These are phyloP conservation scores for Solanum corneliomulleri DNA, from an alignment of 257 asterid genomes.

Conservation along the genomic window DNA sequence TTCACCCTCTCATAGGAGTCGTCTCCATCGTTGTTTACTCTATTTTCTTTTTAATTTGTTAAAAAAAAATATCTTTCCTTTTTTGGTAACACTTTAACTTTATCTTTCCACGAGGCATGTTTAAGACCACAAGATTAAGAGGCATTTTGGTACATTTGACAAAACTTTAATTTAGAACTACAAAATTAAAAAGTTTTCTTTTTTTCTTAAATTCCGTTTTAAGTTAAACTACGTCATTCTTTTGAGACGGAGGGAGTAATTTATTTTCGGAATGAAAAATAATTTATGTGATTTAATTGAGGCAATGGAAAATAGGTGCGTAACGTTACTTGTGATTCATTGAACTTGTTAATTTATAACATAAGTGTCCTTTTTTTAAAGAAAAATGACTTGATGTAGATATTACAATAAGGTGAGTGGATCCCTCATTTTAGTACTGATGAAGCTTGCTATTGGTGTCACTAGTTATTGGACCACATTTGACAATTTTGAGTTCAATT, in stretches of 20 bases:
- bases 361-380: neutral
- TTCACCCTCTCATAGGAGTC: neutral
- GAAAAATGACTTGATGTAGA: neutral
- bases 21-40: neutral
- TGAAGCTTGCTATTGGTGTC: neutral
- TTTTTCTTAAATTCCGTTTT: too few relatives aligned
- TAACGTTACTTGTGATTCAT: neutral
- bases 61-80: too few relatives aligned
- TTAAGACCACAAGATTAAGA: too few relatives aligned
- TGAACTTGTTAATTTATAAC: neutral
- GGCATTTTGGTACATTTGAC: too few relatives aligned
- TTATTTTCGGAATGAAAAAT: neutral
- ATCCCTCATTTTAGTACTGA: neutral
- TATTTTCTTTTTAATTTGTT: too few relatives aligned
- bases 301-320: neutral
- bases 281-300: neutral
- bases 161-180: too few relatives aligned
- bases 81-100: too few relatives aligned
- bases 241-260: too few relatives aligned
- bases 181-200: too few relatives aligned
- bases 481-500: neutral
- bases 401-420: neutral
- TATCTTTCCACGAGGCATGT: too few relatives aligned
- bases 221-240: too few relatives aligned
- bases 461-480: neutral